Percentiles rank a stretch among this genome's conserved stretches.
phyloP scores from a whole-genome alignment of 768 basidiomycete genomes.

The Kwoniella sp. region DNA sequence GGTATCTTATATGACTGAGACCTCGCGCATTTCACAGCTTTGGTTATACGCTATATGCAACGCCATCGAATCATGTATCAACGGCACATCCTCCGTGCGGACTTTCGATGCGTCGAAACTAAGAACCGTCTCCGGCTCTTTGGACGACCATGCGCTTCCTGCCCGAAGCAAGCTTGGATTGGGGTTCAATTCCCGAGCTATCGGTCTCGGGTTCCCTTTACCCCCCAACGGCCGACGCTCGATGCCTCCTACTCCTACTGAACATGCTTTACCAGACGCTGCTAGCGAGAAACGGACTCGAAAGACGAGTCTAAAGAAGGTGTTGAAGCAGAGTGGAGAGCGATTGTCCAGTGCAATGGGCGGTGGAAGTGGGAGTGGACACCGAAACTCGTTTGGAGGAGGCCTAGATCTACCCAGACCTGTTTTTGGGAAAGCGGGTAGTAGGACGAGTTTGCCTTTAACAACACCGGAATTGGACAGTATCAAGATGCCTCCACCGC shows the following conservation, averaged over 20 bases:
- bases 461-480: conserved; percentile 12
- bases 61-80: conserved; percentile 54
- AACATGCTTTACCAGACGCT: background rate
- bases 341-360: conserved; percentile 33
- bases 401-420: conserved; percentile 29
- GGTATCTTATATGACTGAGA: too few relatives aligned
- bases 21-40: conserved; percentile 24
- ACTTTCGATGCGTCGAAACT: conserved; percentile 49
- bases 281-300: conserved; percentile 27
- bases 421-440: conserved; percentile 22
- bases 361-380: conserved; percentile 5
- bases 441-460: conserved; percentile 17
- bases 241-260: conserved; percentile 30
- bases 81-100: conserved; percentile 52
- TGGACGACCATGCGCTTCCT: conserved; percentile 47
- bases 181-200: conserved; percentile 22
- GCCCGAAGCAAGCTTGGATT: conserved; percentile 27
- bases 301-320: conserved; percentile 46
- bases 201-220: conserved; percentile 29
- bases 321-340: conserved; percentile 37
- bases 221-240: conserved; percentile 20
- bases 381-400: conserved; percentile 23
- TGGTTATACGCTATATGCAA: conserved; percentile 56
- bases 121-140: conserved; percentile 40
- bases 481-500: conserved; percentile 15